A percentile compares a stretch with the other conserved stretches of the same genome.
These are phyloP conservation scores for Fusarium coffeatum DNA, from an alignment of 2,329 filamentous ascomycete genomes.

Conservation along the genomic window DNA sequence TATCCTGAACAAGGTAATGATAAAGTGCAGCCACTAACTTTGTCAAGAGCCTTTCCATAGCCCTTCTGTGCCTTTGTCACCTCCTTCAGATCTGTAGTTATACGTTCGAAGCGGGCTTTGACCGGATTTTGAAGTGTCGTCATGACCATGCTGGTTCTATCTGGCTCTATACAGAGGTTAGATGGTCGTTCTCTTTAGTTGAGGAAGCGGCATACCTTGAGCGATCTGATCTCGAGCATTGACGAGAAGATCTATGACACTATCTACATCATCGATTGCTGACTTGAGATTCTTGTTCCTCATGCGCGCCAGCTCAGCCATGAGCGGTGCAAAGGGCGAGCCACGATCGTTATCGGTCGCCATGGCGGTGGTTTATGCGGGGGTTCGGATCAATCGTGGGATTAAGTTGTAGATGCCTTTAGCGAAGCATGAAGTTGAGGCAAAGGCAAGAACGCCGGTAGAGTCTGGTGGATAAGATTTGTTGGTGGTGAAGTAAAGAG, in stretches of 20 bases:
- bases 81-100: slow-evolving; percentile 84
- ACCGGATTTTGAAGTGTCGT: slow-evolving; percentile 88
- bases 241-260: slow-evolving; percentile 81
- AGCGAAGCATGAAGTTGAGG: not conserved
- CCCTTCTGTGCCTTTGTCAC: slow-evolving; percentile 84
- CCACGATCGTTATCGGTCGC: slow-evolving; percentile 51
- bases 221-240: slow-evolving; percentile 79
- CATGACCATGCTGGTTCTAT: slow-evolving; percentile 74
- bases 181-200: not conserved
- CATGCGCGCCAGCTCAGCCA: slow-evolving; percentile 80
- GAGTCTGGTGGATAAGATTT: slow-evolving; percentile 10
- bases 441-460: not conserved
- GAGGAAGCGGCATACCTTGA: slow-evolving; percentile 61
- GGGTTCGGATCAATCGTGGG: not conserved
- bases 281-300: slow-evolving; percentile 75
- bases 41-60: slow-evolving; percentile 87
- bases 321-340: slow-evolving; percentile 66
- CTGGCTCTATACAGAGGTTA: slow-evolving; percentile 47
- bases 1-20: not conserved
- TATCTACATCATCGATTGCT: slow-evolving; percentile 83
- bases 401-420: not conserved
- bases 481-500: slow-evolving; percentile 11
- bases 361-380: slow-evolving; percentile 43
- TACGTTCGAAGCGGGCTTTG: slow-evolving; percentile 81
- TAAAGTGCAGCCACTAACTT: slow-evolving; percentile 61